Evolutionary conservation across 192 early-diverging fungal genomes (phyloP), one percentile per base, ranked within the genome.

Genomic region (Haplosporangium gracile): DNA sequence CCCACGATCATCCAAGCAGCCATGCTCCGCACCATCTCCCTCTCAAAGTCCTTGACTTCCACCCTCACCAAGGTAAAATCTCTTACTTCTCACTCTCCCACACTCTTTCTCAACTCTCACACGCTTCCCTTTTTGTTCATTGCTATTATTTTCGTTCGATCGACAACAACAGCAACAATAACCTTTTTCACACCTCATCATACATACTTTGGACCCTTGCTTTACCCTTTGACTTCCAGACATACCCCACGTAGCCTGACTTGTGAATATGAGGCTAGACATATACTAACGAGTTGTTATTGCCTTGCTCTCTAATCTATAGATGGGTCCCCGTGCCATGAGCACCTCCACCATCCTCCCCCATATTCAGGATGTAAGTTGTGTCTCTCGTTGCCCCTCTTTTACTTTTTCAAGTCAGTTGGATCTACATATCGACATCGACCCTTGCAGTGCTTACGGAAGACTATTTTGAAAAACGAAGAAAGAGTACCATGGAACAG

Each of bases 251-350:
- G 32, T 29, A 65, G 4, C 8, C 7, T 24, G 26, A 65, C 7
- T 29, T 32, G 26, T 32, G 32, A 32, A 29, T 3, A 2, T 9
- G 24, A 65, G 13, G 2, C 13, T 4, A 8, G 26, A 49, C 26
- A 38, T 42, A 29, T 45, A 57, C 18, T 49, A 36, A 36, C 51
- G 26, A 20, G 18, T 70, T 75, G 2, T 18, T 20, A 1, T 70
- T 29, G 5, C 26, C 72, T 72, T 42, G 42, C 2, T 75, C n/a
- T 9, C 39, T 40, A 32, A 18, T 40, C 15, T 78, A 2, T 51
- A 86, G 84, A 78, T 86, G 84, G 84, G 78, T 77, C 79, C 84
- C 36, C 84, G 84, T 86, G 84, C 84, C 65, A 86, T 86, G 84
- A 86, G 84, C 84, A 86, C 84, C 49, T 55, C 75, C 74, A 78